Conservation (phyloP, 2,329 filamentous ascomycete genomes). For the Monilinia fructicola region DNA sequence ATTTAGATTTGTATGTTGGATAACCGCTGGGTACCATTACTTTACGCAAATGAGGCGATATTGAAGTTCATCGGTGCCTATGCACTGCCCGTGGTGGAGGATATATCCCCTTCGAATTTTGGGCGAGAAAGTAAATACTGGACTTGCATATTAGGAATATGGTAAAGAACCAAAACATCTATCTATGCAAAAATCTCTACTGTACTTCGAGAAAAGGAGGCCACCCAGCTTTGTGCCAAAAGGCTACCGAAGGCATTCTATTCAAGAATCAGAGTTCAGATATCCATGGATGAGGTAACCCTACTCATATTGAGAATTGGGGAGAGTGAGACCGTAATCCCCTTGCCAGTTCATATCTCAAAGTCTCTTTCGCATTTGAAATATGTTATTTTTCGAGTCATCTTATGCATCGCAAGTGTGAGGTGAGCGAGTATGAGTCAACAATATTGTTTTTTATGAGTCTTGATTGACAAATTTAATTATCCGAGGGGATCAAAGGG, state of each 20-base stretch:
- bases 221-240: background rate
- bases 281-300: no score
- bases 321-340: background rate
- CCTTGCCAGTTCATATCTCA: background rate
- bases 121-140: background rate
- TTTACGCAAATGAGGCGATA: background rate
- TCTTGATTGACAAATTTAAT: conserved; percentile 17
- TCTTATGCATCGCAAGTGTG: background rate
- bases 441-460: background rate
- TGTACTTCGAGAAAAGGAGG: no score
- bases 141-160: background rate
- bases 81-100: background rate
- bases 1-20: background rate
- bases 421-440: conserved; percentile 19
- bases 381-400: background rate
- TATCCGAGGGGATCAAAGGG: conserved; percentile 6
- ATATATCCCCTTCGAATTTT: background rate
- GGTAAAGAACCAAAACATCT: background rate
- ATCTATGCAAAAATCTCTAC: background rate
- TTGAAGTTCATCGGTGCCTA: background rate
- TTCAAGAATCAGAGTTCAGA: background rate
- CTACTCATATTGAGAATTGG: background rate
- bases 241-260: background rate
- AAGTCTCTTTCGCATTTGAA: background rate
- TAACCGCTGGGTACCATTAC: conserved; percentile 4